phyloP scores from a whole-genome alignment of 177 flowering plant genomes.

The Vitis hybrid region DNA sequence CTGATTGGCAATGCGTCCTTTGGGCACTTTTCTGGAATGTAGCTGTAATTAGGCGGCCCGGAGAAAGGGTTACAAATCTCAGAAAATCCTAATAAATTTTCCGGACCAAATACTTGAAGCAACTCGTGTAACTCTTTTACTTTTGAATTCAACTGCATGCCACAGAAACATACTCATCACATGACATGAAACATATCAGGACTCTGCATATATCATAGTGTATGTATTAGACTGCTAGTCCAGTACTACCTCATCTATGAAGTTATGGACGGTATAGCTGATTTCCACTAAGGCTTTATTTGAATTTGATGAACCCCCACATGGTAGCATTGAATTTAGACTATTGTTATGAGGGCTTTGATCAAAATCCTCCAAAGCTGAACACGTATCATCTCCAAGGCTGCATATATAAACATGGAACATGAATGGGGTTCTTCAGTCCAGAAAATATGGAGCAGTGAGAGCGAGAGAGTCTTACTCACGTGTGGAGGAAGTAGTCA shows the following conservation, averaged over 20 bases:
- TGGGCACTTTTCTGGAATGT: constrained; percentile 35
- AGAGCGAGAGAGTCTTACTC: constrained; percentile 8
- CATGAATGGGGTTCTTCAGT: too few relatives aligned
- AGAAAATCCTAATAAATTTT: background rate
- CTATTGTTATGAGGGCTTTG: constrained; percentile 37
- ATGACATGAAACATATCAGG: too few relatives aligned
- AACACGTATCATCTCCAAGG: constrained; percentile 52
- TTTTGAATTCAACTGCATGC: constrained; percentile 46
- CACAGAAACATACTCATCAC: background rate
- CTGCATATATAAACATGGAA: constrained; percentile 22
- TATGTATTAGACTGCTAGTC: background rate
- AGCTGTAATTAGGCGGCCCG: constrained; percentile 43
- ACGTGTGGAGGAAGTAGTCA: constrained; percentile 56
- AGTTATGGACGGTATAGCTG: constrained; percentile 34
- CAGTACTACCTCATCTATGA: constrained; percentile 37
- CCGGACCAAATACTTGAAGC: constrained; percentile 18
- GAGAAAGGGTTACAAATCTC: constrained; percentile 55
- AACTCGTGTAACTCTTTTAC: constrained; percentile 7
- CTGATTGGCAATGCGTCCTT: constrained; percentile 33
- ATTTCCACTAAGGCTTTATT: constrained; percentile 25
- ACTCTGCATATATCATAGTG: background rate
- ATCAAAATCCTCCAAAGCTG: constrained; percentile 40
- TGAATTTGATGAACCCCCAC: constrained; percentile 26
- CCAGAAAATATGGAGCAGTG: too few relatives aligned
- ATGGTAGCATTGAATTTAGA: constrained; percentile 41